Conservation (phyloP, 2,329 filamentous ascomycete species). For the Aspergillus sclerotialis region DNA sequence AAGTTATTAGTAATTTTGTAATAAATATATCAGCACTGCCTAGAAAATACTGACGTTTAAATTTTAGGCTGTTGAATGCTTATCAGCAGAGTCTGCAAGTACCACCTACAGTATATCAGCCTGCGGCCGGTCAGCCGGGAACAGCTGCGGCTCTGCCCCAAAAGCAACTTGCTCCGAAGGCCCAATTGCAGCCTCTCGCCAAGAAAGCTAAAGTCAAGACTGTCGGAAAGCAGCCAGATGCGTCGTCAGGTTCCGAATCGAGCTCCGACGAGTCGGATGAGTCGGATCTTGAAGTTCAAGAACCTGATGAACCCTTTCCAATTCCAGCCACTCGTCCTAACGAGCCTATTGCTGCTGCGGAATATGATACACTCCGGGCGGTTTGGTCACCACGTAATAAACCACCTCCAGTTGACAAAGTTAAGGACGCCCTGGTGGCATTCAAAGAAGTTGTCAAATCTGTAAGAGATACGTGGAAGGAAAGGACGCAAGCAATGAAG, state of each 20-base stretch:
- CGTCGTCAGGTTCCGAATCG: constrained; percentile 42
- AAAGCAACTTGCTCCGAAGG: constrained; percentile 16
- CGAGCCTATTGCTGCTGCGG: constrained; percentile 46
- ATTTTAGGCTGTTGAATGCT: constrained; percentile 16
- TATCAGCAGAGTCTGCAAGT: constrained; percentile 21
- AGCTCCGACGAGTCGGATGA: constrained; percentile 45
- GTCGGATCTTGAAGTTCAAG: constrained; percentile 45
- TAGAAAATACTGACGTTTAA: not conserved
- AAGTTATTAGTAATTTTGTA: too few relatives aligned
- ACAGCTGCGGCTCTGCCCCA: constrained; percentile 11
- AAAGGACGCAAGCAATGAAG: constrained; percentile 49
- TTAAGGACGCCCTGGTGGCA: constrained; percentile 48
- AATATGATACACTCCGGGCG: constrained; percentile 55
- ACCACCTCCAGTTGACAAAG: constrained; percentile 42
- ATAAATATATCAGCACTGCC: not conserved
- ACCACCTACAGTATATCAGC: constrained; percentile 6
- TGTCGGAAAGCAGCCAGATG: constrained; percentile 21
- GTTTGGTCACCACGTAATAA: constrained; percentile 53
- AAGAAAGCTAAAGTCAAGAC: constrained; percentile 21
- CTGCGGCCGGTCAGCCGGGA: constrained; percentile 1
- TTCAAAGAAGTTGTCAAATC: constrained; percentile 55
- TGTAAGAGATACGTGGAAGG: constrained; percentile 56
- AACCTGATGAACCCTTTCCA: constrained; percentile 49
- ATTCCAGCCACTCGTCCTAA: constrained; percentile 46
- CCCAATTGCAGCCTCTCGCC: constrained; percentile 8